Percentiles rank a stretch among this genome's conserved stretches.
phyloP scores from a whole-genome alignment of 139 green algal genomes.

The Edaphochlamys debaryana region DNA sequence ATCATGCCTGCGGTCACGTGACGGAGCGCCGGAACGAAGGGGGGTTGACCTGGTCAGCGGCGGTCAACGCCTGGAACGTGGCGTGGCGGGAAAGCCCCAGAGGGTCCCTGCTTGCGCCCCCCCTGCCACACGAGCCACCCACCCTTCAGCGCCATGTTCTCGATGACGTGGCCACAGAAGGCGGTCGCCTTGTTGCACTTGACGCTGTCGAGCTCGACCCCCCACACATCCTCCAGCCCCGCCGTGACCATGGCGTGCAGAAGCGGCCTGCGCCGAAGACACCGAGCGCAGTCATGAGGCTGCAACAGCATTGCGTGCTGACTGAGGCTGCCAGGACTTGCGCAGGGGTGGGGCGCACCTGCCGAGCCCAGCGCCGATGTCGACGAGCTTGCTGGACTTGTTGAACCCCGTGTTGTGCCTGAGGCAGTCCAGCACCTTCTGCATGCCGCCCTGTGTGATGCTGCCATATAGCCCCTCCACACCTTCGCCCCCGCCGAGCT shows the following conservation, averaged over 20 bases:
- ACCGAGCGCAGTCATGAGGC: no score
- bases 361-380: constrained; percentile 90
- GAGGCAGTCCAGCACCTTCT: constrained; percentile 78
- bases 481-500: constrained; percentile 91
- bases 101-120: no score
- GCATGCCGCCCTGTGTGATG: constrained; percentile 82
- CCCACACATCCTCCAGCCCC: constrained; percentile 55
- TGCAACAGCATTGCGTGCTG: no score
- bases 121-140: no score
- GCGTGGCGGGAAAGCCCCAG: no score
- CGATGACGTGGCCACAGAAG: constrained; percentile 67
- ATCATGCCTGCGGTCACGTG: constrained; percentile 8
- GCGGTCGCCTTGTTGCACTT: constrained; percentile 85
- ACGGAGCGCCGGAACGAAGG: no score
- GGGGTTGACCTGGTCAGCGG: no score
- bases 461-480: constrained; percentile 93
- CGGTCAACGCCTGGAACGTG: no score
- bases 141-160: neutral
- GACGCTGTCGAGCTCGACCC: constrained; percentile 86
- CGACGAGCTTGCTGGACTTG: constrained; percentile 73
- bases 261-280: constrained; percentile 71
- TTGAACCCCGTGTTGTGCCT: constrained; percentile 70
- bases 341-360: constrained; percentile 56
- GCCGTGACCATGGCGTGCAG: constrained; percentile 80
- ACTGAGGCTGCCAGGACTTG: neutral